Conservation (phyloP, 2,329 filamentous ascomycete species). For the Sporothrix schenckii region DNA sequence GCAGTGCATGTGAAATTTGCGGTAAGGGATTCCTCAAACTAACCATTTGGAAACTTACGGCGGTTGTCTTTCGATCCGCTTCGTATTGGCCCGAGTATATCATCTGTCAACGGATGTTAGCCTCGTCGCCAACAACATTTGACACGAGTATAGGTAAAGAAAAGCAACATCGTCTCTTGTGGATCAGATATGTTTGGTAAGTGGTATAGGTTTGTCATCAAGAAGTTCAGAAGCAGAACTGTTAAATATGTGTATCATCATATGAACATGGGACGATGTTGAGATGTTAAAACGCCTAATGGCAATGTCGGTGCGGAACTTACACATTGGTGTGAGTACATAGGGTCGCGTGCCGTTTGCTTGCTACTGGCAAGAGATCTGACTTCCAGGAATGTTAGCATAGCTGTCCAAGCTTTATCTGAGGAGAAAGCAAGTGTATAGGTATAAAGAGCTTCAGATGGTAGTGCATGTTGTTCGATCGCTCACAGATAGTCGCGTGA, state of each 20-base stretch:
- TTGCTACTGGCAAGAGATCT: constrained; percentile 4
- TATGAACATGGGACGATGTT: constrained; percentile 45
- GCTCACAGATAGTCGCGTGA: constrained; percentile 63
- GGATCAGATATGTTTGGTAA: constrained; percentile 48
- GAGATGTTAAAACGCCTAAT: neutral
- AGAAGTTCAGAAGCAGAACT: constrained; percentile 75
- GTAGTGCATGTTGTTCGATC: constrained; percentile 73
- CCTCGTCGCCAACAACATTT: neutral
- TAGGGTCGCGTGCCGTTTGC: too few species aligned
- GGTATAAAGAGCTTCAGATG: constrained; percentile 61
- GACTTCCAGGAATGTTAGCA: constrained; percentile 30
- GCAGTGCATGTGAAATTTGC: neutral
- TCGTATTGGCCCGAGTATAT: neutral
- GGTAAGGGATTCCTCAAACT: neutral
- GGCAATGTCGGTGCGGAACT: neutral
- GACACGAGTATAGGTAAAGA: constrained; percentile 25
- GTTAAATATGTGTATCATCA: constrained; percentile 67
- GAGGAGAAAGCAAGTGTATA: neutral
- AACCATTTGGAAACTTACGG: constrained; percentile 13
- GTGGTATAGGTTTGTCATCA: constrained; percentile 69
- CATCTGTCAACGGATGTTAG: constrained; percentile 14
- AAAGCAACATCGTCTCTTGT: constrained; percentile 30
- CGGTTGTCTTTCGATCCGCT: too few species aligned
- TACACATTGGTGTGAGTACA: constrained; percentile 10
- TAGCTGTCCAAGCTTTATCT: neutral